Evolutionary conservation across 2,329 filamentous ascomycete species (phyloP), one percentile per base, ranked within the genome.

Genomic region (Xylariaceae sp.): DNA sequence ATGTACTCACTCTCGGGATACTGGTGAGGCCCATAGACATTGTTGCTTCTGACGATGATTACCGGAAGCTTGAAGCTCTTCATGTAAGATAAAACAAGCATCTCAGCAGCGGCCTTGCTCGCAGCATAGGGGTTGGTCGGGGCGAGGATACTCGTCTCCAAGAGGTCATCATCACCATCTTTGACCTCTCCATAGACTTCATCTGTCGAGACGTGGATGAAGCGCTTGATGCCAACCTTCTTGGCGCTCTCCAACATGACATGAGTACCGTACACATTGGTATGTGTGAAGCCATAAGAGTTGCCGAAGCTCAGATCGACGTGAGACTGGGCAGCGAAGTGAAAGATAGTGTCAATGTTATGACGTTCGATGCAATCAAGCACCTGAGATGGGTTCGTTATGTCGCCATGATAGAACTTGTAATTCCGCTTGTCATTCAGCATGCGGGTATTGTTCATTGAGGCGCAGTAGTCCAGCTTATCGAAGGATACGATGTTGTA

Each of bases 401-500:
- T 85, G 69, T 93, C 88, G 57, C 90, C 89, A 71, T 89, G 85
- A 73, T 90, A 88, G 72, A 93, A 93, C 35, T 80, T 82, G 73
- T 92, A 94, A 74, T 92, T 93, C 57, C 81, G 78, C 66, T 81
- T 82, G 63, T 81, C 80, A 67, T 88, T 82, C 53, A 93, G 81
- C 54, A 82, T 79, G 50, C 86, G 81, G 2, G 88, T 90, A 74
- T 93, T 94, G 77, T 92, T 90, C 66, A 91, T 78, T 6, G 89
- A 89, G 6, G 89, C 82, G 75, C 88, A 92, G 75, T 92, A 91
- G 72, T 93, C 89, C 60, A 93, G 80, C 74, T 92, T 93, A 76
- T 94, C 90, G 69, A 92, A 91, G 39, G 88, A 92, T 54, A 93
- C 80, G 63, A 93, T 83, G 69, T 89, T 89, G 79, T 94, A 94